Base-by-base conservation (phyloP, 2,329 filamentous ascomycete genomes). In the Colletotrichum zoysiae region DNA sequence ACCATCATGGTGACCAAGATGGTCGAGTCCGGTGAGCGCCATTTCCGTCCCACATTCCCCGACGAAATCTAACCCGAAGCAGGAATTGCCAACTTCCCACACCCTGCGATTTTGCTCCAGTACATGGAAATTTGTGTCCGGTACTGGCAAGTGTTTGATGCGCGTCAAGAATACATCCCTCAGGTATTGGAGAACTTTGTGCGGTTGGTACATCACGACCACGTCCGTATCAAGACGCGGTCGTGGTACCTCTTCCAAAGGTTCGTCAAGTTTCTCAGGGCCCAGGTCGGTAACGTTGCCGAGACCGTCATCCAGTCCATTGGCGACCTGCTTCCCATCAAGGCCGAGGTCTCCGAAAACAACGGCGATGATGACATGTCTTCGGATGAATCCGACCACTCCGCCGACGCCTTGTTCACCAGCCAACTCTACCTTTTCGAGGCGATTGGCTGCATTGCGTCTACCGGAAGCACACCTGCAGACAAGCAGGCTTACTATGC, bases 111-210 rank as follows among this genome's bases (percentile, higher is more conserved):
- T 63, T 90, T 98, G 74, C 86, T 99, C 30, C 95, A 98, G 82
- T 99, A 97, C 79, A 98, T 99, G 95, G 96, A 99, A 81, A 97
- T 97, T 46, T 97, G 95, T 80, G 95, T 97, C 67, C 92, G 96
- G 62, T 99, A 99, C 82, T 93, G 92, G 79, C 89, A 91, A 38
- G 97, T 98, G 81, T 98, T 99, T 79, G 95, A 98, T 78, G 90
- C 90, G 67, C 93, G 97, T 78, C 87, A 91, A 40, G 86, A 92
- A 30, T 91, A 94, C 73, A 97, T 98, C 61, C 93, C 94, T 2
- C 92, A 91, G 74, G 94, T 96, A 1, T 86, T 99, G 53, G 95
- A 98, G 78, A 95, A 92, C 78, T 98, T 99, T 81, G 93, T 99
- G 57, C 90, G 91, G 16, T 89, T 98, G 59, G 93, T 96, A 4